phyloP scores from a whole-genome alignment of 768 basidiomycete species.

The Pulveroboletus sp. region DNA sequence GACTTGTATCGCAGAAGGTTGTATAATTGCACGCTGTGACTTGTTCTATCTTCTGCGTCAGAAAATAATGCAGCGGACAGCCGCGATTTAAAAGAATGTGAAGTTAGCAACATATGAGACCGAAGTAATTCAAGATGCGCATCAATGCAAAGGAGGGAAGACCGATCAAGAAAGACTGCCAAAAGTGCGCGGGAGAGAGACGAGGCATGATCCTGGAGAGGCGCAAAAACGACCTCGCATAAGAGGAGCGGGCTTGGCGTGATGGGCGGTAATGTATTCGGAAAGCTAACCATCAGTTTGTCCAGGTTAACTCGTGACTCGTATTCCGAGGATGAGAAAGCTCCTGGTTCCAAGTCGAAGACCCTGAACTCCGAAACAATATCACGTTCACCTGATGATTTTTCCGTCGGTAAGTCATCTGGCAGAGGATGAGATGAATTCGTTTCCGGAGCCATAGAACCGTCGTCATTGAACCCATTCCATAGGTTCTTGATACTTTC shows the following conservation, averaged over 20 bases:
- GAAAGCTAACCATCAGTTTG: conserved; percentile 57
- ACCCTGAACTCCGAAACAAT: conserved; percentile 47
- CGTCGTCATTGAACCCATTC: conserved; percentile 1
- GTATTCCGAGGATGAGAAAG: conserved; percentile 25
- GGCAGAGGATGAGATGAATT: not conserved
- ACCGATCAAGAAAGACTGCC: conserved; percentile 58
- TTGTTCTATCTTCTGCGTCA: conserved; percentile 55
- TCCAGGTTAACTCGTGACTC: conserved; percentile 32
- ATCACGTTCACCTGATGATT: conserved; percentile 19
- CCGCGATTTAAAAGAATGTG: conserved; percentile 69
- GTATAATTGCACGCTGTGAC: conserved; percentile 26
- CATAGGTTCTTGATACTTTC: conserved; percentile 11
- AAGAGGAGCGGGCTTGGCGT: conserved; percentile 65
- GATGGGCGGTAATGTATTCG: conserved; percentile 54
- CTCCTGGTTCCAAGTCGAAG: conserved; percentile 69
- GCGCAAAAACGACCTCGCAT: conserved; percentile 58
- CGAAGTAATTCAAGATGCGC: conserved; percentile 67
- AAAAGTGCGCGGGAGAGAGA: conserved; percentile 68
- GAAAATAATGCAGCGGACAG: conserved; percentile 75
- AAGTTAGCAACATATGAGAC: conserved; percentile 72
- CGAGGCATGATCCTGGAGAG: conserved; percentile 59
- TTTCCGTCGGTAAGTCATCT: not conserved
- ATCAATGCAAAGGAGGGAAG: conserved; percentile 64
- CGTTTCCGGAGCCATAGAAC: not conserved
- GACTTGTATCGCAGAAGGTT: conserved; percentile 23